phyloP scores from a whole-genome alignment of 768 basidiomycete genomes.

The Chalciporus pseudorubinellus region DNA sequence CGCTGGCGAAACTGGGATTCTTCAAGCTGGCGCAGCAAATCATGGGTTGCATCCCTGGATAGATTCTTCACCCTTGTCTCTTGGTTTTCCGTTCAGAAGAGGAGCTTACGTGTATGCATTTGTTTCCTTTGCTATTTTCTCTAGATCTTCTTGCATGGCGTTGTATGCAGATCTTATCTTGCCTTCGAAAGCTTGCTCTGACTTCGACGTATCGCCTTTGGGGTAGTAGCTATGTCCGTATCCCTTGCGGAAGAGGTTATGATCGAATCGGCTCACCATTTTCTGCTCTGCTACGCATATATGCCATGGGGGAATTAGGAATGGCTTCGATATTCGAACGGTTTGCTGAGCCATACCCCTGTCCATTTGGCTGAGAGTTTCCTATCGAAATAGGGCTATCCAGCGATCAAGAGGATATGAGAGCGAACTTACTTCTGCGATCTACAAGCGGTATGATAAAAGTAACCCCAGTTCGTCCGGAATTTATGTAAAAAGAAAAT shows the following conservation, averaged over 20 bases:
- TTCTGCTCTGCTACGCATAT: conserved; percentile 4
- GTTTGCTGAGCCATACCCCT: conserved; percentile 10
- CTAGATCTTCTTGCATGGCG: conserved; percentile 8
- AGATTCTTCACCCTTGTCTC: not conserved
- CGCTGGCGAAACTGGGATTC: conserved; percentile 18
- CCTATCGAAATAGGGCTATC: conserved; percentile 7
- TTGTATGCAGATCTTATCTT: conserved; percentile 19
- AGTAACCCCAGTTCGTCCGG: conserved; percentile 5
- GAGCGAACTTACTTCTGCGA: conserved; percentile 11
- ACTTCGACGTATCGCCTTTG: conserved; percentile 9
- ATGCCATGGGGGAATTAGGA: not conserved
- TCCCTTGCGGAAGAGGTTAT: not conserved
- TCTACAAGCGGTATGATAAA: conserved; percentile 6
- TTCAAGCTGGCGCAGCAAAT: conserved; percentile 21
- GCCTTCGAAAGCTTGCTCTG: conserved; percentile 23
- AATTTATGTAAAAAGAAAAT: not conserved
- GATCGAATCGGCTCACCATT: conserved; percentile 10
- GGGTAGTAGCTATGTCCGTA: not conserved
- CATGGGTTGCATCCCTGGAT: conserved; percentile 20
- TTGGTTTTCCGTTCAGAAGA: not conserved
- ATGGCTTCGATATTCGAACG: not conserved
- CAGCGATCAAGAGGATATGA: not conserved
- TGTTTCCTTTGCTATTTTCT: conserved; percentile 24
- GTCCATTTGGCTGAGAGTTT: conserved; percentile 5
- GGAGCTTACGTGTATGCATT: conserved; percentile 25